These are phyloP conservation scores for Scheffersomyces stipitis DNA, from an alignment of 805 yeast genomes.

Conservation along the genomic window DNA sequence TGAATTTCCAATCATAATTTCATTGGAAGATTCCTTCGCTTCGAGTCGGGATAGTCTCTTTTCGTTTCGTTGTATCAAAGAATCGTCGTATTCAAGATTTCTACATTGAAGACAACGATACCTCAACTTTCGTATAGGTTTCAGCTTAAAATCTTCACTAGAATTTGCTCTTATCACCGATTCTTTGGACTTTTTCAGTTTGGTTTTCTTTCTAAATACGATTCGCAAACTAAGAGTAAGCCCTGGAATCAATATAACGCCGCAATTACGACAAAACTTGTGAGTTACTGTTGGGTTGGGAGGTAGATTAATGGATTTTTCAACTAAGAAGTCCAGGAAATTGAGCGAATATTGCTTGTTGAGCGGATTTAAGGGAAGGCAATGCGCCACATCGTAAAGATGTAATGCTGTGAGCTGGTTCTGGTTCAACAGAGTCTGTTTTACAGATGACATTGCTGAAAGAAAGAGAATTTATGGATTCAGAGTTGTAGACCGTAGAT, in stretches of 20 bases:
- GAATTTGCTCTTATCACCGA: not conserved
- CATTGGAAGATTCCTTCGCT: not conserved
- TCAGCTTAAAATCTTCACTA: not conserved
- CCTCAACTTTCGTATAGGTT: conserved; percentile 9
- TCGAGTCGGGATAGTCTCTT: too few species aligned
- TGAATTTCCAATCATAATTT: not conserved
- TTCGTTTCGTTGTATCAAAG: conserved; percentile 10
- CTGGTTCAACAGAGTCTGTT: not conserved
- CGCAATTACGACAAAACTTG: conserved; percentile 32
- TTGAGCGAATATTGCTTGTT: conserved; percentile 22
- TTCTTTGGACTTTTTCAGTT: conserved; percentile 1
- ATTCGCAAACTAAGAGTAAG: conserved; percentile 25
- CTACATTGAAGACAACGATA: conserved; percentile 20
- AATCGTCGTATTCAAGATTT: conserved; percentile 8
- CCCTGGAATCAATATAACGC: conserved; percentile 34
- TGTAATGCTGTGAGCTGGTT: conserved; percentile 15
- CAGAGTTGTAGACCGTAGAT: too few species aligned
- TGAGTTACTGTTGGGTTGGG: conserved; percentile 16
- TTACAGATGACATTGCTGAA: not conserved
- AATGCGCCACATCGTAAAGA: conserved; percentile 30
- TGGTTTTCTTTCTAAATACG: conserved; percentile 12
- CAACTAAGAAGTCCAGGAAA: conserved; percentile 19
- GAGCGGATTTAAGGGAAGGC: conserved; percentile 23
- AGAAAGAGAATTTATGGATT: too few species aligned
- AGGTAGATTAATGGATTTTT: conserved; percentile 29